Conservation (phyloP, 495 filamentous ascomycete species). For the Sphaerosporella brunnea region DNA sequence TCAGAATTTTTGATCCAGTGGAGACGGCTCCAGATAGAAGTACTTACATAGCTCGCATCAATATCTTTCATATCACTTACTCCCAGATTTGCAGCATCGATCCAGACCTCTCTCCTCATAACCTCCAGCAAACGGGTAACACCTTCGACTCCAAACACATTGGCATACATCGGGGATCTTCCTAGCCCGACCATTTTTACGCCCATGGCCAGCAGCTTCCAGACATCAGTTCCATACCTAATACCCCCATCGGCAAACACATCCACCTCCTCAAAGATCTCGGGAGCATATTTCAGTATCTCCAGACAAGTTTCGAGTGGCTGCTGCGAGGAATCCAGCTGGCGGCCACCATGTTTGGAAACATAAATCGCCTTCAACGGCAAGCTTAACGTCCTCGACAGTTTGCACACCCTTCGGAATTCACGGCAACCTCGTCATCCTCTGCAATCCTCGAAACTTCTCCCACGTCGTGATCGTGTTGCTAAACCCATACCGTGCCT, state of each 20-base stretch:
- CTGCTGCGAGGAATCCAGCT: conserved; percentile 28
- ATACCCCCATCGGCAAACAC: conserved; percentile 34
- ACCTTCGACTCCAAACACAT: conserved; percentile 29
- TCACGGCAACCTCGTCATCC: conserved; percentile 28
- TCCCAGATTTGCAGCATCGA: conserved; percentile 29
- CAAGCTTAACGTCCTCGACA: conserved; percentile 29
- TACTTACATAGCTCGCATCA: conserved; percentile 15
- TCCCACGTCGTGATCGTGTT: conserved; percentile 18
- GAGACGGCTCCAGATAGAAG: not conserved
- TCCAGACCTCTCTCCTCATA: conserved; percentile 27
- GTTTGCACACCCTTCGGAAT: conserved; percentile 32
- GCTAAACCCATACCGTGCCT: conserved; percentile 26
- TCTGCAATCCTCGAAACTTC: conserved; percentile 30
- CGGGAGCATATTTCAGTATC: conserved; percentile 25
- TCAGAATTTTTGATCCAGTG: not conserved
- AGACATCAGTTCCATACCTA: conserved; percentile 31
- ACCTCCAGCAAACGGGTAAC: conserved; percentile 27
- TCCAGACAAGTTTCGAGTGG: conserved; percentile 28
- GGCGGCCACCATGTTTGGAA: conserved; percentile 32
- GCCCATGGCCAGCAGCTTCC: conserved; percentile 32
- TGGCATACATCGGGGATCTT: conserved; percentile 30
- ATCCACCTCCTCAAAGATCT: conserved; percentile 30
- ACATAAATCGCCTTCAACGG: conserved; percentile 27
- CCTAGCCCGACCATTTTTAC: conserved; percentile 32
- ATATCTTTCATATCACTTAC: conserved; percentile 28